These are phyloP conservation scores for Dissophora ornata DNA, from an alignment of 192 early-diverging fungal genomes.

Conservation along the genomic window DNA sequence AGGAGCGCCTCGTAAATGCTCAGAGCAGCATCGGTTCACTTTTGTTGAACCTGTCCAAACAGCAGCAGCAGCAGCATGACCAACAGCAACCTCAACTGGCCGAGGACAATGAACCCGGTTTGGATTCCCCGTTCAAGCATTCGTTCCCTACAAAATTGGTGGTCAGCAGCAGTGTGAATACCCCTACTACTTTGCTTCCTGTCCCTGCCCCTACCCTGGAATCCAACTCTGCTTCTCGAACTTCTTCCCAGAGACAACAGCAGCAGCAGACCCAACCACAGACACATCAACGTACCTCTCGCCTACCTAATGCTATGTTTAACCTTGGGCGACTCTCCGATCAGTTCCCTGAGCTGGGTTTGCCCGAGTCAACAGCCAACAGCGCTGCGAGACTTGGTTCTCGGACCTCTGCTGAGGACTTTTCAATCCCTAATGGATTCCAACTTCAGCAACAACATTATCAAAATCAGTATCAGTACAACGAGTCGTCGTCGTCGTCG, in stretches of 20 bases:
- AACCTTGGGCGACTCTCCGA: constrained; percentile 15
- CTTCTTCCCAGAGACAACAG: constrained; percentile 1
- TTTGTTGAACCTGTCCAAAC: constrained; percentile 36
- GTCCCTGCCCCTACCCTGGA: constrained; percentile 24
- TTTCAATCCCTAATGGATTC: background rate
- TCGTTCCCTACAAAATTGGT: constrained; percentile 13
- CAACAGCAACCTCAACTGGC: background rate
- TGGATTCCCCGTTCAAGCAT: constrained; percentile 15
- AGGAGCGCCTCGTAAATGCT: constrained; percentile 38
- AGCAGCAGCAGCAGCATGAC: constrained; percentile 7
- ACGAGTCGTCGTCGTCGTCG: too few relatives aligned
- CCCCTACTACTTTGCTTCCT: constrained; percentile 5
- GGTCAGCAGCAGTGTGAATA: background rate
- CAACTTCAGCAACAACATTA: constrained; percentile 10
- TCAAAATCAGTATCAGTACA: too few relatives aligned
- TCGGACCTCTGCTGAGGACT: background rate
- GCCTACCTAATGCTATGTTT: constrained; percentile 20
- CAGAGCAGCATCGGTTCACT: constrained; percentile 36
- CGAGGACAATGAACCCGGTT: constrained; percentile 20
- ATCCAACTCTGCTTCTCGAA: constrained; percentile 43
- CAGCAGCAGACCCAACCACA: constrained; percentile 1
- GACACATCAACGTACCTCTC: constrained; percentile 19
- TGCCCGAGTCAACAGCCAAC: background rate
- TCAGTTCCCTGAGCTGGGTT: constrained; percentile 23
- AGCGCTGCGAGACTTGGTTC: background rate